These are phyloP conservation scores for Bifiguratus adelaidae DNA, from an alignment of 192 early-diverging fungal species.

Conservation along the genomic window DNA sequence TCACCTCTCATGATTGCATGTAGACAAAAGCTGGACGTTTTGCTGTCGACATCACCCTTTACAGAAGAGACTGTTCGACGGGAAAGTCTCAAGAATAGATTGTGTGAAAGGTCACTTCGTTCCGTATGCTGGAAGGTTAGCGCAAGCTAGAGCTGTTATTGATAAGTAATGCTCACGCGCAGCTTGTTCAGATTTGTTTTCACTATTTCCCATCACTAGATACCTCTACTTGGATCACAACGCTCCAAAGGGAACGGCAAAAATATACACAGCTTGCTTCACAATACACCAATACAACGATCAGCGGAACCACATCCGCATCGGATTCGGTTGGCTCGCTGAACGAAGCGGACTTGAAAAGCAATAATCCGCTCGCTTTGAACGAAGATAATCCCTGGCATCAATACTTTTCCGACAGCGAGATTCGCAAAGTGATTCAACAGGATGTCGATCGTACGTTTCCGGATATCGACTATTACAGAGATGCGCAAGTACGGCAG, in stretches of 20 bases:
- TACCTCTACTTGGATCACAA: slow-evolving; percentile 40
- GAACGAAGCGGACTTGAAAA: slow-evolving; percentile 45
- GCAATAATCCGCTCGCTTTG: slow-evolving; percentile 82
- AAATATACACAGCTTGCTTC: slow-evolving; percentile 53
- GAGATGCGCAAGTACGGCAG: slow-evolving; percentile 45
- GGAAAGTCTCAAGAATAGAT: too few relatives aligned
- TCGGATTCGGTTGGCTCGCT: slow-evolving; percentile 23
- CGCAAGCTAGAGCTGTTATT: not conserved
- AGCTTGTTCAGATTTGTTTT: slow-evolving; percentile 30
- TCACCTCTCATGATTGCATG: too few relatives aligned
- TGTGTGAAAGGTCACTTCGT: slow-evolving; percentile 35
- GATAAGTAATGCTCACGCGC: not conserved
- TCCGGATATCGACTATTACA: slow-evolving; percentile 81
- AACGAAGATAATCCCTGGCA: slow-evolving; percentile 90
- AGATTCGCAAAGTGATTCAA: slow-evolving; percentile 71
- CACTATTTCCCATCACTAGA: slow-evolving; percentile 37
- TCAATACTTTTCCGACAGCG: slow-evolving; percentile 82
- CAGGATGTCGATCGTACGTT: slow-evolving; percentile 95
- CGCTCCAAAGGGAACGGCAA: slow-evolving; percentile 51
- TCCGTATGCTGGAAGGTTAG: slow-evolving; percentile 50
- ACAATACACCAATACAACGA: slow-evolving; percentile 57
- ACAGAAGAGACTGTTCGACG: too few relatives aligned
- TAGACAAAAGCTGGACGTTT: too few relatives aligned
- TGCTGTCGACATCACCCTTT: too few relatives aligned
- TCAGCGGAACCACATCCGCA: too few relatives aligned